A percentile compares a stretch with the other conserved stretches of the same genome.
Conservation (phyloP, 805 yeast species). For the Candida boidinii region DNA sequence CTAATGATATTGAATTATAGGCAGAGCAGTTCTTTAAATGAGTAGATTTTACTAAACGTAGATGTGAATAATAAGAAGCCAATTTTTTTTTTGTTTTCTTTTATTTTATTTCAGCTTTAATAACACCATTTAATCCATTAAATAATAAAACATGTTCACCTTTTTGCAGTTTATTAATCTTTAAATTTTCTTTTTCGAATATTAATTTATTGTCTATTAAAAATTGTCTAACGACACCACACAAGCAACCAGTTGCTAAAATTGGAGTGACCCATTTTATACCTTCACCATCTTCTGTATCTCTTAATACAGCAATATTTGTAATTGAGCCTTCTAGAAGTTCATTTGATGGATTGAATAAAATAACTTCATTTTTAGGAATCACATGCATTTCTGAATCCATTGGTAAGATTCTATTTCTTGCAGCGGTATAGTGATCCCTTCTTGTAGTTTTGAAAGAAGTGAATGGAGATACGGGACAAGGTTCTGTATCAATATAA, state of each 20-base stretch:
- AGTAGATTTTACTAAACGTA: background rate
- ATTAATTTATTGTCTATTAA: constrained; percentile 46
- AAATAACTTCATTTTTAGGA: constrained; percentile 51
- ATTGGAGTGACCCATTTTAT: constrained; percentile 71
- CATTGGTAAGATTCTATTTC: constrained; percentile 42
- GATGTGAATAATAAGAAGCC: background rate
- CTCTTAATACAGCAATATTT: constrained; percentile 58
- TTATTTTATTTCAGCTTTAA: constrained; percentile 34
- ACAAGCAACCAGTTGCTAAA: constrained; percentile 71
- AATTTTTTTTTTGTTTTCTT: too few species aligned
- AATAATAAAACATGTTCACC: constrained; percentile 70
- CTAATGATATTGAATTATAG: background rate
- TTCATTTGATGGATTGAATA: constrained; percentile 51
- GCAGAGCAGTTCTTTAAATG: background rate
- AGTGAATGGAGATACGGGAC: constrained; percentile 63
- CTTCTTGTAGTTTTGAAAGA: constrained; percentile 83
- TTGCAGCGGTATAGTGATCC: constrained; percentile 50
- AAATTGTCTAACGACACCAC: constrained; percentile 72
- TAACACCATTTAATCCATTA: constrained; percentile 80
- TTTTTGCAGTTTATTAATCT: constrained; percentile 34
- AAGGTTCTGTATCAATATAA: constrained; percentile 46
- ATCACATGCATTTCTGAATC: constrained; percentile 14
- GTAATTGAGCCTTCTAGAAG: constrained; percentile 80
- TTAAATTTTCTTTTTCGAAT: constrained; percentile 40
- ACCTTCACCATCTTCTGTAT: constrained; percentile 15